Evolutionary conservation across 306 rosid genomes (phyloP), one percentile per base, ranked within the genome.

Genomic region (Lupinus albus): DNA sequence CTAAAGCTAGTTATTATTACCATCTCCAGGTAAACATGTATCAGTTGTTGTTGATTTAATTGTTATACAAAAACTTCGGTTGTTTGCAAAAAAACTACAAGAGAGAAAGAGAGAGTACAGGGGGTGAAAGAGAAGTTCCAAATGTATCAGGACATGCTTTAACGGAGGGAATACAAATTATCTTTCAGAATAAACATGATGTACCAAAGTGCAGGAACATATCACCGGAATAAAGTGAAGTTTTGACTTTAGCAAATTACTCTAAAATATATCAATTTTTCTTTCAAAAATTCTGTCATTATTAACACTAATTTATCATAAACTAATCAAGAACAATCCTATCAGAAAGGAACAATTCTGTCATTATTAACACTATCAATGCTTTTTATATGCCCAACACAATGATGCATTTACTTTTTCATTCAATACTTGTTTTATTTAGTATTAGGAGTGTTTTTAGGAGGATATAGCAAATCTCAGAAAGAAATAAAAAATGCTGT

Each of bases 41-140:
- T 33, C 11, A 18, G 42, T 48, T 57, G 33, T 7, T 69, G 16
- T 57, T 41, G 17, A 49, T 48, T 58, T 38, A 59, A 49, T 48
- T 66, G 73, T 11, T 14, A 75, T 67, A 21, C 46, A 59, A n/a
- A 75, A 52, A 50, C 42, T 60, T 38, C 17, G 44, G 52, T 52
- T 17, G 9, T 28, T 51, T 51, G 51, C 41, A 16, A 21, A 44
- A 44, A 36, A 41, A 33, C 36, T 36, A 4, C 4, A 12, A 1
- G 0, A 58, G 45, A 55, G 16, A 32, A 8, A 21, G 41, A 38
- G 18, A 60, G 18, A 7, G 9, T 8, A 8, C 12, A 30, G 49
- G 5, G 42, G 45, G 51, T 2, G 38, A 33, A 68, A 53, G 18
- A 15, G 47, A 56, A 28, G 38, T 68, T 16, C 10, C 7, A 38